Base-by-base conservation (phyloP, 306 rosid genomes). In the Cajanus cajan region DNA sequence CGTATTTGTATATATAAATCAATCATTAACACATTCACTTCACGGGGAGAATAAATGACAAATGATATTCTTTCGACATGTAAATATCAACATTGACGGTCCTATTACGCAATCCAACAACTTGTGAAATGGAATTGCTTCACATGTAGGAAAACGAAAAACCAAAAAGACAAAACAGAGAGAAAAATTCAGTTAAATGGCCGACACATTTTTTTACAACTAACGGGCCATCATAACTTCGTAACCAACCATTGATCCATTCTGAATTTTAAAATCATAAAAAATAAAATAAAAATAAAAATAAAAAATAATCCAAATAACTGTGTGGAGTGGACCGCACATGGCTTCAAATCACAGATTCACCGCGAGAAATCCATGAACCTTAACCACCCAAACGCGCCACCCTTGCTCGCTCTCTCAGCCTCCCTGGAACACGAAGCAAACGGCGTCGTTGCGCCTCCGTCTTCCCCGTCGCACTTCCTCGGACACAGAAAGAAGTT, bases 401-500 rank as follows among this genome's bases (percentile, higher is more conserved):
- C 76, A 72, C 80, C 76, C 78, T 85, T 86, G 2, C 78, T 41
- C 2, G 36, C 76, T 79, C 75, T 80, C 9, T 84, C 90, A 0
- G 86, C 99, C 48, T 91, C 71, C 33, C 81, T 87, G 0, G 91
- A 88, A 76, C 98, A 95, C 1, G 85, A 70, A 2, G 80, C 74
- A 11, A 77, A 76, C 87, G 89, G 16, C 71, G 87, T 22, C 82
- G 85, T 76, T 36, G 10, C 45, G 64, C 51, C 74, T 13, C 81
- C 79, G 13, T 65, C 80, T 0, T 28, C 71, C 1, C 48, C 61
- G 1, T 2, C 25, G 25, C 37, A 16, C 54, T 77, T 90, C 59
- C 44, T 85, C 1, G 63, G 87, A 63, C 99, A 95, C 67, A 93
- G 72, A 48, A 90, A 89, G 45, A 88, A 92, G 85, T 93, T 95